These are phyloP conservation scores for Crithidia bombi DNA, from an alignment of 208 protist genomes.

Conservation along the genomic window DNA sequence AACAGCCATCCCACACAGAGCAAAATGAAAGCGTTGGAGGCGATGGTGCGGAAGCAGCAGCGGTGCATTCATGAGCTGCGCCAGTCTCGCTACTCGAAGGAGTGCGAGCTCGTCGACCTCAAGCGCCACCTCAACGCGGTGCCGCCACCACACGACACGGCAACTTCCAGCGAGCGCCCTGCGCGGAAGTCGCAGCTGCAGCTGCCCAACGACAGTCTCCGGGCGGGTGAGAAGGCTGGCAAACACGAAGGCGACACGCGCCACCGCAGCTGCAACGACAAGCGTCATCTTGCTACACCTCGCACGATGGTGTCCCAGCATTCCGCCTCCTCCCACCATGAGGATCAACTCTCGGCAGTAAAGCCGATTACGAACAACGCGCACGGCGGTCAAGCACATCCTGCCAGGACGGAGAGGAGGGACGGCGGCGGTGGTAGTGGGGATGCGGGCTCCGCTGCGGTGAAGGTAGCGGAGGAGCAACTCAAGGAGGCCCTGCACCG, in stretches of 20 bases:
- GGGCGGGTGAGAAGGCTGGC: not conserved
- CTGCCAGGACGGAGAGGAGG: not conserved
- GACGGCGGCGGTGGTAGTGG: not conserved
- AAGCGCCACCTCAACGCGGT: constrained; percentile 11
- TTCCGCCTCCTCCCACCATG: constrained; percentile 15
- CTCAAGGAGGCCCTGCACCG: constrained; percentile 6
- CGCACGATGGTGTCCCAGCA: not conserved
- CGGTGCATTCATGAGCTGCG: constrained; percentile 1
- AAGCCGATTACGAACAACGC: too few species aligned
- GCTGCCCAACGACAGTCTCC: not conserved
- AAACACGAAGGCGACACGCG: not conserved
- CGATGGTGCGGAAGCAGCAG: constrained; percentile 9
- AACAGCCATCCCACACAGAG: not conserved
- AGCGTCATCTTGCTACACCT: too few species aligned
- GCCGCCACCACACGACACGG: not conserved
- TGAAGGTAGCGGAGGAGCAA: not conserved
- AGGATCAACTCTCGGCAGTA: not conserved
- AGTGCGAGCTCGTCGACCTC: constrained; percentile 22
- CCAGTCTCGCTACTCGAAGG: constrained; percentile 16
- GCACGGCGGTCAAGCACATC: not conserved
- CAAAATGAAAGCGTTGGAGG: constrained; percentile 5
- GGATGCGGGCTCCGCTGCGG: not conserved
- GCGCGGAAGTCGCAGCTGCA: not conserved
- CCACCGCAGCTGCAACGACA: not conserved
- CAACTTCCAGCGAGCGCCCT: not conserved